Conservation (phyloP, 164 flowering plant species). For the Umbellularia californica region DNA sequence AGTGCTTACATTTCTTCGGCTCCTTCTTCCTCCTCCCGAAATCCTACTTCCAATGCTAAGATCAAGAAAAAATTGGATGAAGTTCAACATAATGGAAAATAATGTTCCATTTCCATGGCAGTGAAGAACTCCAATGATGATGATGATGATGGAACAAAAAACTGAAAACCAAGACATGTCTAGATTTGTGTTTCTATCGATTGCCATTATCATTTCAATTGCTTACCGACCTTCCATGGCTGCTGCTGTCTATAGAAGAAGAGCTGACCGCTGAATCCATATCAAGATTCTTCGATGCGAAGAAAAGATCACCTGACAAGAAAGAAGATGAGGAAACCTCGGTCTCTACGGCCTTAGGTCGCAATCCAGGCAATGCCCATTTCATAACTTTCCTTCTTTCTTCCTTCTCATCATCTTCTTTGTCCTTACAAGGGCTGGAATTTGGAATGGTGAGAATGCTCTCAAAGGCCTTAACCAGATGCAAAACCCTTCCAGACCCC, state of each 20-base stretch:
- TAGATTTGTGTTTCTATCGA: not conserved
- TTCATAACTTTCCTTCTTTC: slow-evolving; percentile 21
- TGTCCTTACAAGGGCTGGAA: slow-evolving; percentile 27
- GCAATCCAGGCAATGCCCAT: slow-evolving; percentile 84
- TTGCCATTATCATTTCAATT: not conserved
- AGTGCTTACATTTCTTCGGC: slow-evolving; percentile 68
- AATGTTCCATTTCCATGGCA: no score
- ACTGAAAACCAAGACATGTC: not conserved
- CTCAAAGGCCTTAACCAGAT: slow-evolving; percentile 87
- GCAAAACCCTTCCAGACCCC: slow-evolving; percentile 56
- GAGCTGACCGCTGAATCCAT: slow-evolving; percentile 41
- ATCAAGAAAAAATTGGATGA: not conserved
- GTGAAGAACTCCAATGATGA: no score
- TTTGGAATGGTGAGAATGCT: slow-evolving; percentile 35
- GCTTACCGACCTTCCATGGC: slow-evolving; percentile 40
- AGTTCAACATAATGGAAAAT: not conserved
- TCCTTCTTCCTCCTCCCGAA: slow-evolving; percentile 57
- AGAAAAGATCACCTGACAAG: slow-evolving; percentile 26
- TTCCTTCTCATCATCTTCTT: slow-evolving; percentile 10
- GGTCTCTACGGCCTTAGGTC: slow-evolving; percentile 27
- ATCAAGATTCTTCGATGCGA: not conserved
- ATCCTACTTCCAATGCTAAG: slow-evolving; percentile 50
- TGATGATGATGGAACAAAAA: no score
- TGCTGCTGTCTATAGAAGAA: slow-evolving; percentile 70
- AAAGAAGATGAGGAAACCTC: slow-evolving; percentile 44